These are phyloP conservation scores for Domatiomyces globalis DNA, from an alignment of 2,329 filamentous ascomycete species.

Conservation along the genomic window DNA sequence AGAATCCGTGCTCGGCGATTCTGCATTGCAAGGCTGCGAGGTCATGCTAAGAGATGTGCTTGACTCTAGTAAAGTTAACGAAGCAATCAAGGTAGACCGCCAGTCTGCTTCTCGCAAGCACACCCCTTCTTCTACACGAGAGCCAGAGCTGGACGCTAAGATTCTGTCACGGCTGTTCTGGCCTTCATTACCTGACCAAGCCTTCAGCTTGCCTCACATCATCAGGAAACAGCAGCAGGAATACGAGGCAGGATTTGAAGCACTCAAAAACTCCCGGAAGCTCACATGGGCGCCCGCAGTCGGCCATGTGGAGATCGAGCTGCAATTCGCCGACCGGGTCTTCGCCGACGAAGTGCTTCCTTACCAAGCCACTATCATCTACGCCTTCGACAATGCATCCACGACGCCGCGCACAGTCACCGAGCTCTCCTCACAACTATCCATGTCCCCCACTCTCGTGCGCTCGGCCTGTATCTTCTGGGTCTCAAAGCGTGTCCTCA, in stretches of 20 bases:
- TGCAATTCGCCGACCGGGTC: conserved; percentile 68
- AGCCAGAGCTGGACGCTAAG: conserved; percentile 53
- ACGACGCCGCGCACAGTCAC: conserved; percentile 26
- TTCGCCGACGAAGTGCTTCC: conserved; percentile 56
- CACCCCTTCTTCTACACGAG: neutral
- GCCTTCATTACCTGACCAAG: conserved; percentile 56
- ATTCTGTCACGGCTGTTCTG: conserved; percentile 89
- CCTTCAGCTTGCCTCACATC: conserved; percentile 32
- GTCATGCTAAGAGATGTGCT: conserved; percentile 93
- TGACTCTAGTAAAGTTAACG: conserved; percentile 64
- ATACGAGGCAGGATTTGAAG: conserved; percentile 65
- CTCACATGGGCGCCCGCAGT: conserved; percentile 77
- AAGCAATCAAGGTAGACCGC: conserved; percentile 44
- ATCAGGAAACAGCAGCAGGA: conserved; percentile 45
- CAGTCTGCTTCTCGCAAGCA: conserved; percentile 1
- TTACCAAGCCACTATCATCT: conserved; percentile 78
- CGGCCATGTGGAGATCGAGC: conserved; percentile 63
- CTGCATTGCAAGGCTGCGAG: conserved; percentile 77
- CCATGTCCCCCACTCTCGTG: conserved; percentile 44
- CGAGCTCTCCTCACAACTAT: conserved; percentile 35
- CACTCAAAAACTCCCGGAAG: conserved; percentile 68
- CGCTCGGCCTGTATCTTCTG: conserved; percentile 48
- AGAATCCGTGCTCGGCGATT: conserved; percentile 77
- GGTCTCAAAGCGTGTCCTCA: conserved; percentile 43
- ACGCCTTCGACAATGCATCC: conserved; percentile 50